These are phyloP conservation scores for Fistulifera solaris DNA, from an alignment of 108 stramenopile species.

Conservation along the genomic window DNA sequence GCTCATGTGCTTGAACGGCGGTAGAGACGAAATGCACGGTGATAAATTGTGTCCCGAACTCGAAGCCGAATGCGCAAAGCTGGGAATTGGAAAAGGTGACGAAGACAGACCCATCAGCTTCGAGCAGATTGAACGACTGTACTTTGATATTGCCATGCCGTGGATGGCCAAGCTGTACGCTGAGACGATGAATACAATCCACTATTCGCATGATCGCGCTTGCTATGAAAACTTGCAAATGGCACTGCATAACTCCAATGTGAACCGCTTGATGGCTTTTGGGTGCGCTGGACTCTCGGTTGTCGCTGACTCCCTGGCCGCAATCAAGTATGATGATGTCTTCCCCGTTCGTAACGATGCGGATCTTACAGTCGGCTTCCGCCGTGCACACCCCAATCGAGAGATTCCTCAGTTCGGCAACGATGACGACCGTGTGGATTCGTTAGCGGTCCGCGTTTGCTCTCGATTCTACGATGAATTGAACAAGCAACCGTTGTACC, in stretches of 20 bases:
- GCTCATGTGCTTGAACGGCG: conserved; percentile 53
- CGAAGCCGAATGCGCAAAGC: conserved; percentile 34
- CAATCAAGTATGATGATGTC: conserved; percentile 50
- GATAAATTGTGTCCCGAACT: conserved; percentile 35
- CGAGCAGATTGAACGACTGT: conserved; percentile 30
- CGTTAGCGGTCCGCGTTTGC: conserved; percentile 32
- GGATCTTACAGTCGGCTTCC: conserved; percentile 46
- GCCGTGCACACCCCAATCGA: conserved; percentile 29
- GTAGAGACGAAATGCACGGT: conserved; percentile 52
- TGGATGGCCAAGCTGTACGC: conserved; percentile 72
- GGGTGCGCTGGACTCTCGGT: conserved; percentile 48
- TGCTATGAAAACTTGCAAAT: conserved; percentile 55
- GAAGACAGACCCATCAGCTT: conserved; percentile 43
- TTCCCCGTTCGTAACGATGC: conserved; percentile 47
- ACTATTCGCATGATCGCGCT: conserved; percentile 46
- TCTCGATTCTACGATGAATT: conserved; percentile 38
- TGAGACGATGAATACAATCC: conserved; percentile 64
- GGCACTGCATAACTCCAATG: conserved; percentile 53
- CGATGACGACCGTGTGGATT: conserved; percentile 44
- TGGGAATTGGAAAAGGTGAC: conserved; percentile 47
- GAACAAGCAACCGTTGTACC: conserved; percentile 44
- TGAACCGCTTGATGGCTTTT: conserved; percentile 65
- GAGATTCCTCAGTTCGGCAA: conserved; percentile 50
- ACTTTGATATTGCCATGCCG: conserved; percentile 50
- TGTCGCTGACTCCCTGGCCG: conserved; percentile 55